Evolutionary conservation across 768 basidiomycete genomes (phyloP).

Genomic region (Leucocoprinus sp.): DNA sequence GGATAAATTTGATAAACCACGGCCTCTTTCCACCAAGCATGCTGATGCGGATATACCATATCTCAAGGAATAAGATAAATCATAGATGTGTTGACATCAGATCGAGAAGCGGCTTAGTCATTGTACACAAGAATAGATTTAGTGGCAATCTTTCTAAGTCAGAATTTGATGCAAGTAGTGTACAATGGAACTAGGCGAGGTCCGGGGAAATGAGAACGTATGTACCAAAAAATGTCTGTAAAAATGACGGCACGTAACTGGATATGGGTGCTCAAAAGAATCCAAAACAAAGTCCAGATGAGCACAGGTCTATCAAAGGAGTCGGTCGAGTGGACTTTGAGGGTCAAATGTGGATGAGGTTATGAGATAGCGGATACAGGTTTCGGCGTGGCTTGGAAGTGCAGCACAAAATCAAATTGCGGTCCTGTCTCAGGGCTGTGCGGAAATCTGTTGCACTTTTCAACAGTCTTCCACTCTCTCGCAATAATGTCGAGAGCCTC

Average conservation of each 20-base stretch:
- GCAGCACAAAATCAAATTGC: conserved; percentile 68
- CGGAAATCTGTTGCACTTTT: conserved; percentile 69
- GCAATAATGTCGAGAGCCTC: conserved; percentile 61
- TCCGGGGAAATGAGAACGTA: background rate
- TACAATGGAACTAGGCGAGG: background rate
- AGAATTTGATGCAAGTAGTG: background rate
- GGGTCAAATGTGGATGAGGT: background rate
- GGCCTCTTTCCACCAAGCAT: conserved; percentile 50
- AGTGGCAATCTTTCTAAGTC: no score
- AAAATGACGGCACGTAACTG: no score
- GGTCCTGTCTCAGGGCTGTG: conserved; percentile 75
- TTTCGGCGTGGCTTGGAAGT: conserved; percentile 30
- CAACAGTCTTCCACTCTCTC: conserved; percentile 64
- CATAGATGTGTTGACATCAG: background rate
- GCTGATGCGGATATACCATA: conserved; percentile 6
- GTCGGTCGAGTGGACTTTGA: no score
- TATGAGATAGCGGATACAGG: conserved; percentile 4
- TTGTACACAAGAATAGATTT: background rate
- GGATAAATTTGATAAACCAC: conserved; percentile 67
- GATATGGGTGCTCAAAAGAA: no score
- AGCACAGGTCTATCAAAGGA: no score
- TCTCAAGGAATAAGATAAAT: background rate
- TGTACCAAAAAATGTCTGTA: no score
- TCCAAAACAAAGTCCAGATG: no score
- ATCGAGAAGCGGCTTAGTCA: conserved; percentile 6